Conservation (phyloP, 2,329 filamentous ascomycete genomes). For the Venturia nashicola region DNA sequence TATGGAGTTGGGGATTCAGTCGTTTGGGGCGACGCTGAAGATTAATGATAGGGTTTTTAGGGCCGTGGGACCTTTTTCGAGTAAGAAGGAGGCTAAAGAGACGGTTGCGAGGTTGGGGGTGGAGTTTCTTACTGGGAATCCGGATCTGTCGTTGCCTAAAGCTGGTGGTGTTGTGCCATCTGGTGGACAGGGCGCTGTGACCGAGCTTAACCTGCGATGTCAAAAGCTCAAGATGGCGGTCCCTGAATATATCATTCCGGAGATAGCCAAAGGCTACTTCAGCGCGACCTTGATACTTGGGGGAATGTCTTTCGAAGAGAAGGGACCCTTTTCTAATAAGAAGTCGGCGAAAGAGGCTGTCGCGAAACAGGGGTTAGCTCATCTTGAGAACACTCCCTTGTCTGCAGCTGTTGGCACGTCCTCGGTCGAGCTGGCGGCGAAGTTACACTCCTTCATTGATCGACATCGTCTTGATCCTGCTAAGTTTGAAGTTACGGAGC, state of each 20-base stretch:
- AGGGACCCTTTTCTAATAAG: background rate
- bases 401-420: background rate
- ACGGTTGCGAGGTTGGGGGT: background rate
- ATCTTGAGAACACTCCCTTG: background rate
- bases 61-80: background rate
- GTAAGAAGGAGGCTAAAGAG: slow-evolving; percentile 8
- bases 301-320: background rate
- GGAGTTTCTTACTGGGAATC: background rate
- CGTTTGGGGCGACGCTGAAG: background rate
- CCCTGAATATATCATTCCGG: background rate
- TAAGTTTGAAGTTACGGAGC: background rate
- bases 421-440: background rate
- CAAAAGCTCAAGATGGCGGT: background rate
- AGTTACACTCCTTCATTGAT: background rate
- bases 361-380: background rate
- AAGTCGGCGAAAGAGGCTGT: background rate
- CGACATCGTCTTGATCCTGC: background rate
- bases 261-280: background rate
- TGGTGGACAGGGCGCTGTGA: background rate
- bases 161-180: background rate
- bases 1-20: background rate
- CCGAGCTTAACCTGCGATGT: background rate
- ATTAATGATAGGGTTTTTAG: background rate
- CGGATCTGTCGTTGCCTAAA: background rate
- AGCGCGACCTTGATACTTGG: background rate